Evolutionary conservation across 2,329 filamentous ascomycete genomes (phyloP), one percentile per base, ranked within the genome.

Genomic region (Dothideomycetes sp.): DNA sequence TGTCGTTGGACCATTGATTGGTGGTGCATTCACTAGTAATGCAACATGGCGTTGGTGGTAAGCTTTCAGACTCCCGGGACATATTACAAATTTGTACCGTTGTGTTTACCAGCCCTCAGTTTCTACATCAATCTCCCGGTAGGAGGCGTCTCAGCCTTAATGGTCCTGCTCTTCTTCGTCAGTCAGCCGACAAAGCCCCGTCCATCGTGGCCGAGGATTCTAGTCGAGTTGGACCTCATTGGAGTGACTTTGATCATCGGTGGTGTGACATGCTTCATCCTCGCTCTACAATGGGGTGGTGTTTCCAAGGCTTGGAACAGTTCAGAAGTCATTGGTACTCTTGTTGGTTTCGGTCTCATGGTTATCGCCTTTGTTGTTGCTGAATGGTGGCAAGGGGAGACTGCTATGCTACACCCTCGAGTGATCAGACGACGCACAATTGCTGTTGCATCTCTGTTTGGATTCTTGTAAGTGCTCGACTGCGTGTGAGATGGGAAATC

Each of bases 201-300:
- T 16, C 54, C 54, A 1, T 47, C 51, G n/a, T 45, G 52, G 29
- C 52, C 44, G 32, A 63, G 58, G 47, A 66, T 62, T 51, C 46
- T 68, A 11, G 49, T 59, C 1, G 62, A 70, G 17, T 57, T 73
- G 43, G 70, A 74, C 43, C 50, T 61, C 1, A 40, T 61, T 0
- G 71, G 70, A 1, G 53, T 55, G 0, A 46, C 55, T 11, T 50
- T 68, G 15, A 45, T 68, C 6, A 57, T 70, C 45, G 59, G 53
- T 1, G 55, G 55, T 5, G 45, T 62, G 11, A 48, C 64, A 18
- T 64, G 56, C 47, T 61, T 65, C 20, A 47, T 71, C 10, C 57
- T 72, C 0, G 67, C 64, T 1, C 53, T 73, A 5, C 65, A 72
- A 45, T 69, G 62, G 52, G 68, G 64, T 3, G 68, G 69, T 7